Base-by-base conservation (phyloP, 805 yeast genomes). In the Candida cerambycidarum region DNA sequence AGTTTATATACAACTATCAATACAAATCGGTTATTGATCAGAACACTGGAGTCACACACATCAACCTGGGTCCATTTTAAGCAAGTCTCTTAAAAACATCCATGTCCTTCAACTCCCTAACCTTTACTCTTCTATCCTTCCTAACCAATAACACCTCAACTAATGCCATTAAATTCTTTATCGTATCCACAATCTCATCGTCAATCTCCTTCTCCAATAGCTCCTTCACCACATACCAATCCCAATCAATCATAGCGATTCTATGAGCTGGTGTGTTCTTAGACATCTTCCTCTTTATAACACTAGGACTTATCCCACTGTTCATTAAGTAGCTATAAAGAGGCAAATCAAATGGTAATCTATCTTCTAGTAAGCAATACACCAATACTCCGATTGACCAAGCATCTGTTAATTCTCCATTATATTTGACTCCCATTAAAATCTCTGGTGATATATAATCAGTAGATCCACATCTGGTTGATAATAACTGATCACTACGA, bases 321-420 rank as follows among this genome's bases (percentile, higher is more conserved):
- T 57, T 52, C 7, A 70, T 65, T 32, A 70, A 65, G 36, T 48
- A 48, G 30, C 55, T 54, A 11, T 69, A 67, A 2, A 89, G 90
- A 2, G 90, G 83, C 2, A 87, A 79, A 58, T 93, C 99, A 68
- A 93, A 93, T 4, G 99, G 99, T 37, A 93, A 68, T 43, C 97
- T 62, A 32, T 88, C 82, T 55, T 93, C 99, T 54, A 93, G 61
- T 19, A 92, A 65, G 1, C 95, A 80, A 56, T 89, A 93, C 1
- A 90, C 64, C n/a, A 90, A 69, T 2, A 93, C 98, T 2, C 99
- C 99, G 8, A 90, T 62, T 1, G 97, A 88, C 99, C 99, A 93
- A 14, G 90, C 72, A 61, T 93, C 99, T 38, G 93, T 84, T 50
- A 87, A 80, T 40, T 85, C 76, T 10, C 99, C 99, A 55, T 92